These are phyloP conservation scores for Trichosporon coremiiforme DNA, from an alignment of 1,284 basidiomycete species.

Conservation along the genomic window DNA sequence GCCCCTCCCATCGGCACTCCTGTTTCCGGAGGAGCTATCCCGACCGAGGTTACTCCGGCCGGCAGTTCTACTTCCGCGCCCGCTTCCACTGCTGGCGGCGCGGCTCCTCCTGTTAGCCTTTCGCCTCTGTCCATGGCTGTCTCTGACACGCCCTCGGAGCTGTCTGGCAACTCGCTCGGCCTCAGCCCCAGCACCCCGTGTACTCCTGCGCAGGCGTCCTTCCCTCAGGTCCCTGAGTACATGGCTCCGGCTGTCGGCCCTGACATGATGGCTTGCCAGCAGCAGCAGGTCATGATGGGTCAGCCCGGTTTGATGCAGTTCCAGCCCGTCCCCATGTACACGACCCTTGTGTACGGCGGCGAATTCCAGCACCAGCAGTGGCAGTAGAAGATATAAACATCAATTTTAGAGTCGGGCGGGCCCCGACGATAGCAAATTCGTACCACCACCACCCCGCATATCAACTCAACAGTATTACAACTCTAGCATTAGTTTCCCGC, in stretches of 20 bases:
- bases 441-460: not conserved
- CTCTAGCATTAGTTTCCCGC: constrained; percentile 11
- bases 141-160: constrained; percentile 24
- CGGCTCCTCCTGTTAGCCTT: constrained; percentile 17
- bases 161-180: not conserved
- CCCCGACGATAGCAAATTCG: not conserved
- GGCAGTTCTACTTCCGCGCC: constrained; percentile 17
- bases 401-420: constrained; percentile 13
- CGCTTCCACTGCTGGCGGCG: constrained; percentile 7
- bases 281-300: constrained; percentile 22
- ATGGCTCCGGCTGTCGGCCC: constrained; percentile 10
- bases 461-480: constrained; percentile 14
- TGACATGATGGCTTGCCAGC: constrained; percentile 23
- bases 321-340: constrained; percentile 23
- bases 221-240: constrained; percentile 24
- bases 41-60: constrained; percentile 15
- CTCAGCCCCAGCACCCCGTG: constrained; percentile 26
- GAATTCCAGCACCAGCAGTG: constrained; percentile 28
- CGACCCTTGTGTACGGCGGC: constrained; percentile 5
- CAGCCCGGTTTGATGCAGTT: constrained; percentile 19
- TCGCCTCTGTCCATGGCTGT: constrained; percentile 27
- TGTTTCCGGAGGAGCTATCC: not conserved
- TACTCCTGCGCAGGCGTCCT: constrained; percentile 28
- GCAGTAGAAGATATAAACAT: constrained; percentile 25
- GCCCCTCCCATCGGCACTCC: constrained; percentile 16